Evolutionary conservation across 2,329 filamentous ascomycete species (phyloP).

Genomic region (Apiospora koreana): DNA sequence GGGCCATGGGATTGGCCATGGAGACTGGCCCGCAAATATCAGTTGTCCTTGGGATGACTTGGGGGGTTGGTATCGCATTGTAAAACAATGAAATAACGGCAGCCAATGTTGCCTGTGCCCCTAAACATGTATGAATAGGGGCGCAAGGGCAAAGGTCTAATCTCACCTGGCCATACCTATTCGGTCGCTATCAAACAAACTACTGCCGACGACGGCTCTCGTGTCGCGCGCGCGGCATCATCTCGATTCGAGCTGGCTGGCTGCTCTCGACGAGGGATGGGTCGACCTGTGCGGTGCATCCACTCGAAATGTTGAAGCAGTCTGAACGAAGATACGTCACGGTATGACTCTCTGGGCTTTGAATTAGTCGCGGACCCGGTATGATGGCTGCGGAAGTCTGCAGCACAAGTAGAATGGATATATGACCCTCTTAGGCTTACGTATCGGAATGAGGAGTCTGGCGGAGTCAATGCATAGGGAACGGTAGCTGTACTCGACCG

Average conservation of each 20-base stretch:
- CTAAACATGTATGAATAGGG: background rate
- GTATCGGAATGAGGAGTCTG: background rate
- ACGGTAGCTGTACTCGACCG: conserved; percentile 4
- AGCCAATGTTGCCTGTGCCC: background rate
- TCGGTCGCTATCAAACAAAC: background rate
- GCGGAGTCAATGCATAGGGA: conserved; percentile 1
- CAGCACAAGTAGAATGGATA: conserved; percentile 7
- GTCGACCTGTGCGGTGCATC: background rate
- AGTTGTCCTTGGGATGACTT: background rate
- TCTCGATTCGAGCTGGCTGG: background rate
- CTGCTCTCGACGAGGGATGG: background rate
- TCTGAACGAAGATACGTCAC: background rate
- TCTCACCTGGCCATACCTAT: background rate
- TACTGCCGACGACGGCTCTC: background rate
- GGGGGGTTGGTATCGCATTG: background rate
- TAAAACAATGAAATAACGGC: background rate
- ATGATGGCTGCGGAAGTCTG: background rate
- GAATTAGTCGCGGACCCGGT: background rate
- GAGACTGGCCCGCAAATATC: background rate
- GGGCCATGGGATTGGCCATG: background rate
- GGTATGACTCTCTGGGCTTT: background rate
- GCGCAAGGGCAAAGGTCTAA: background rate
- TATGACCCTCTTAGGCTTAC: background rate
- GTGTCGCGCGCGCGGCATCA: background rate
- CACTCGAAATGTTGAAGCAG: background rate